Percentiles rank a stretch among this genome's conserved stretches.
Evolutionary conservation across 2,329 filamentous ascomycete species (phyloP).

Genomic region (Aspergillus carbonarius): DNA sequence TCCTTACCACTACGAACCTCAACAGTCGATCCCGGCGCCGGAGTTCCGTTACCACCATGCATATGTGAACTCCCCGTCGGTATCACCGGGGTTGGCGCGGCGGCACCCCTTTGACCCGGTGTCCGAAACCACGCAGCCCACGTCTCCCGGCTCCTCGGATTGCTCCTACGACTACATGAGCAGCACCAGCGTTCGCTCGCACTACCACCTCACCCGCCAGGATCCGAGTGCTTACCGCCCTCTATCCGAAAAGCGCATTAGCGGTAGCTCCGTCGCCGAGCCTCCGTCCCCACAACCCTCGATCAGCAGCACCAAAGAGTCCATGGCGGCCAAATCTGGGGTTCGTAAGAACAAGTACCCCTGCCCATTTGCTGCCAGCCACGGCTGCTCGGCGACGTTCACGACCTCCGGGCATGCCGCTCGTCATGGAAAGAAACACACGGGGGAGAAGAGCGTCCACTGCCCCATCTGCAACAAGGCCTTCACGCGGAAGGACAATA

Average conservation of each 20-base stretch:
- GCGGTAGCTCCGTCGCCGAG: slow-evolving; percentile 23
- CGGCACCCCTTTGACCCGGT: slow-evolving; percentile 26
- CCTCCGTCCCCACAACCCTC: slow-evolving; percentile 29
- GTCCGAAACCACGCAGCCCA: slow-evolving; percentile 26
- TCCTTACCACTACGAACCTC: slow-evolving; percentile 18
- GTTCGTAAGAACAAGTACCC: slow-evolving; percentile 63
- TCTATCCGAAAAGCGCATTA: slow-evolving; percentile 26
- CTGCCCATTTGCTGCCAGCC: slow-evolving; percentile 61
- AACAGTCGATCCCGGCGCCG: slow-evolving; percentile 17
- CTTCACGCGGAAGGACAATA: slow-evolving; percentile 68
- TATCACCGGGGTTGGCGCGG: slow-evolving; percentile 26
- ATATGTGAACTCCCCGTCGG: slow-evolving; percentile 27
- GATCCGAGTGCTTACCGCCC: slow-evolving; percentile 27
- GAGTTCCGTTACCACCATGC: slow-evolving; percentile 22
- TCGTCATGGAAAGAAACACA: slow-evolving; percentile 68
- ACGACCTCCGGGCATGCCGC: slow-evolving; percentile 67
- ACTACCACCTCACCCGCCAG: slow-evolving; percentile 30
- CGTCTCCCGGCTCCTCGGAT: slow-evolving; percentile 34
- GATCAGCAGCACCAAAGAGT: slow-evolving; percentile 25
- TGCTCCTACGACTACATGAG: slow-evolving; percentile 35
- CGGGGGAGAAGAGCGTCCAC: slow-evolving; percentile 66
- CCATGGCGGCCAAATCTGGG: slow-evolving; percentile 20
- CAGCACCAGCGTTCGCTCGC: slow-evolving; percentile 20
- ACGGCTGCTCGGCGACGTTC: slow-evolving; percentile 61
- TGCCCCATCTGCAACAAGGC: slow-evolving; percentile 68